Evolutionary conservation across 2,329 filamentous ascomycete genomes (phyloP).

Genomic region (Microdochium paspali): DNA sequence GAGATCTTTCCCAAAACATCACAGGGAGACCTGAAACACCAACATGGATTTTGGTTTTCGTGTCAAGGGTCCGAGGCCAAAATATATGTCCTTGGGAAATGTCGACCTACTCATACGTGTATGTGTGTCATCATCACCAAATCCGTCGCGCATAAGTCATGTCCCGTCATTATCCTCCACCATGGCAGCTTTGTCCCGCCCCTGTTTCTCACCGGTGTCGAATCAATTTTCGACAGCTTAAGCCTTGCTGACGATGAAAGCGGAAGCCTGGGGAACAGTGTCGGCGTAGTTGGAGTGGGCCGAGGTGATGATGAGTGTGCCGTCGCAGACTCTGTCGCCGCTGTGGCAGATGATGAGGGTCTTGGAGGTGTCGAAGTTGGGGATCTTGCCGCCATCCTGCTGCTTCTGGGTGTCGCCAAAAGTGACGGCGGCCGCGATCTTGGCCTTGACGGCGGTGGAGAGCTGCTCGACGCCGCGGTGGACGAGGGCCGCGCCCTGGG

Average conservation of each 20-base stretch:
- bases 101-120: too few relatives aligned
- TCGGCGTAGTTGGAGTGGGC: conserved; percentile 13
- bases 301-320: conserved; percentile 22
- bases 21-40: too few relatives aligned
- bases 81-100: too few relatives aligned
- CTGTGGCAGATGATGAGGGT: conserved; percentile 30
- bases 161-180: too few relatives aligned
- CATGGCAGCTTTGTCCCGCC: too few relatives aligned
- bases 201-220: too few relatives aligned
- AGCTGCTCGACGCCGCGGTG: conserved; percentile 24
- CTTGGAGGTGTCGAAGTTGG: conserved; percentile 22
- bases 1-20: too few relatives aligned
- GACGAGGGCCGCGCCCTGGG: conserved; percentile 27
- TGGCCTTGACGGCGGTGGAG: conserved; percentile 8
- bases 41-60: too few relatives aligned
- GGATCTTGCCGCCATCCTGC: conserved; percentile 24
- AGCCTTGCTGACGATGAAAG: neutral
- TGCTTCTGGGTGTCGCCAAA: conserved; percentile 25
- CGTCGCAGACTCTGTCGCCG: conserved; percentile 26
- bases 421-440: conserved; percentile 24
- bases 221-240: too few relatives aligned
- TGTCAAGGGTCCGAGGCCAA: too few relatives aligned
- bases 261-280: neutral
- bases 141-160: too few relatives aligned
- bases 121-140: too few relatives aligned